A percentile compares a stretch with the other conserved stretches of the same genome.
Conservation (phyloP, 768 basidiomycete genomes). For the Podaxis sp. region DNA sequence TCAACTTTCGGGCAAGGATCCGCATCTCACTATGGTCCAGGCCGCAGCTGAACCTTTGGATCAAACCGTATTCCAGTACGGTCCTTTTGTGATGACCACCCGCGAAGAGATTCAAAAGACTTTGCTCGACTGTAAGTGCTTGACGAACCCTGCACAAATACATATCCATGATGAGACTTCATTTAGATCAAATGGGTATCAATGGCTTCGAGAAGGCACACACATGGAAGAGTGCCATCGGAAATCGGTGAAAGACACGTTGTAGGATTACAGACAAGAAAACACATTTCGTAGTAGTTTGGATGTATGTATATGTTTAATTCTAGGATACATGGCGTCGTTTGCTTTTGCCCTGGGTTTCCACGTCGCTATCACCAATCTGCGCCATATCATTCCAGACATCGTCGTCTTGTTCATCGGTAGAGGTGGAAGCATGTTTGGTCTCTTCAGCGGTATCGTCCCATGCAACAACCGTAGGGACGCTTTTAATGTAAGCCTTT, state of each 20-base stretch:
- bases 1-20: neutral
- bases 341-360: conserved; percentile 11
- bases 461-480: conserved; percentile 64
- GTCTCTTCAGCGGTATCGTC: conserved; percentile 31
- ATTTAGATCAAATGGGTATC: conserved; percentile 57
- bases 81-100: conserved; percentile 84
- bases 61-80: conserved; percentile 84
- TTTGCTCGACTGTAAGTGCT: conserved; percentile 65
- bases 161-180: conserved; percentile 8
- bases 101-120: conserved; percentile 79
- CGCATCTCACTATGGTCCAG: conserved; percentile 27
- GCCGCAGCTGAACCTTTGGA: conserved; percentile 86
- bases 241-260: conserved; percentile 25
- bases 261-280: neutral
- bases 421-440: conserved; percentile 33
- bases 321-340: conserved; percentile 7
- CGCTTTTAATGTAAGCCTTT: conserved; percentile 58
- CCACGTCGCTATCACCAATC: conserved; percentile 24
- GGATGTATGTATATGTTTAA: neutral
- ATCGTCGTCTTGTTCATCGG: conserved; percentile 54
- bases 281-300: neutral
- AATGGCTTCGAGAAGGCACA: conserved; percentile 93
- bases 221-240: conserved; percentile 85
- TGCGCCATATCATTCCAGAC: conserved; percentile 68
- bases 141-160: neutral